phyloP scores from a whole-genome alignment of 1,139 yeast genomes.

The Debaryomyces sp. region DNA sequence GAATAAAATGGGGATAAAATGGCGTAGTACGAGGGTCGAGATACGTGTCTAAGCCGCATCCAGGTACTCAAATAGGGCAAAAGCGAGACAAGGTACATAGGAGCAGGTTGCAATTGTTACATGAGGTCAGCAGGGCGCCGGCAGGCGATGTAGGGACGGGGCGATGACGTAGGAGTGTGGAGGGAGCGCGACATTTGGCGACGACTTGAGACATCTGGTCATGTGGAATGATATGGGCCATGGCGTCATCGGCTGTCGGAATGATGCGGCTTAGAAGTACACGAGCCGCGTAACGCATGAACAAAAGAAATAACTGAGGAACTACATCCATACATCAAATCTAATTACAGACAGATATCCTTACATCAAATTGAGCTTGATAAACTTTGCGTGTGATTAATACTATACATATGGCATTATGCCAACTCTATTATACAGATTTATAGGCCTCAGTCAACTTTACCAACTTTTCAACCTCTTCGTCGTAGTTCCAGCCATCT shows the following conservation, averaged over 20 bases:
- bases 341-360: too few species aligned
- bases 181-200: background rate
- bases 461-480: conserved; percentile 18
- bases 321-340: background rate
- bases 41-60: background rate
- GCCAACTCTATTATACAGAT: conserved; percentile 1
- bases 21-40: background rate
- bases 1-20: background rate
- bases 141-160: background rate
- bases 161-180: background rate
- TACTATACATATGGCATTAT: background rate
- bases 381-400: background rate
- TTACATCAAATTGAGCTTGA: too few species aligned
- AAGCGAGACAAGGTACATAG: background rate
- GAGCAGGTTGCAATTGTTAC: background rate
- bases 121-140: background rate
- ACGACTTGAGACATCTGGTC: background rate
- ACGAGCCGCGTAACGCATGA: background rate
- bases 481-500: conserved; percentile 19
- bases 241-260: background rate
- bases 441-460: conserved; percentile 7
- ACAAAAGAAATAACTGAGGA: background rate
- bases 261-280: background rate
- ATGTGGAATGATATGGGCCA: background rate
- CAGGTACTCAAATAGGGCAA: background rate